Evolutionary conservation across 306 rosid genomes (phyloP).

Genomic region (Corylus americana): DNA sequence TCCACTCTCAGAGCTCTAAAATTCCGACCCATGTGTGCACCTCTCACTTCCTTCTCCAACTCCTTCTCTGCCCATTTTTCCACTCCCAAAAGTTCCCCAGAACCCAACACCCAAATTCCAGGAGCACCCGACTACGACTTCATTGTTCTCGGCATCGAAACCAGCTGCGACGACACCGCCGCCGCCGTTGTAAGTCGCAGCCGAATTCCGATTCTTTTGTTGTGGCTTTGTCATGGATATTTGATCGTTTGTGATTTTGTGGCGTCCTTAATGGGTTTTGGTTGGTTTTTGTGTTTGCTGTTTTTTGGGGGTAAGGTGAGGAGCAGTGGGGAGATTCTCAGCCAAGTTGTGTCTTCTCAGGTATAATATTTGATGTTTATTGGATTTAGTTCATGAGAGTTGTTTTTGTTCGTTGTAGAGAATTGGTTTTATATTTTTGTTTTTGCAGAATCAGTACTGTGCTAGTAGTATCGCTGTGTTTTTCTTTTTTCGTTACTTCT

Average conservation of each 20-base stretch:
- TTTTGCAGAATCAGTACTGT: background rate
- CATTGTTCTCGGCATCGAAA: constrained; percentile 84
- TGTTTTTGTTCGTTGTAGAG: background rate
- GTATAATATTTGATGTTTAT: constrained; percentile 30
- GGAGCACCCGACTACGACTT: constrained; percentile 39
- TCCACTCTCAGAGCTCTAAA: constrained; percentile 28
- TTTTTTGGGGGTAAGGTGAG: constrained; percentile 53
- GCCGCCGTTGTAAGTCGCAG: constrained; percentile 72
- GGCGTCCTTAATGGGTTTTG: constrained; percentile 12
- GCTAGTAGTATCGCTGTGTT: background rate
- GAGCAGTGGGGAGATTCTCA: constrained; percentile 81
- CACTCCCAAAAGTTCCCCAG: constrained; percentile 8
- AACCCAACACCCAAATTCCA: constrained; percentile 19
- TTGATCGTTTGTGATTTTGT: background rate
- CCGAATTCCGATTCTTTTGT: background rate
- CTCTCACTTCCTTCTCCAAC: constrained; percentile 20
- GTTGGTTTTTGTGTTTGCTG: constrained; percentile 2
- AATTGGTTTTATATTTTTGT: background rate
- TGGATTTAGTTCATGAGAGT: background rate
- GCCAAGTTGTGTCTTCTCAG: constrained; percentile 94
- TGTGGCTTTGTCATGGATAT: background rate
- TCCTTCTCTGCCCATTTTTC: constrained; percentile 20
- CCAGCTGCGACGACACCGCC: constrained; percentile 98
- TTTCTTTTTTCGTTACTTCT: background rate
- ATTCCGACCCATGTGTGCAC: constrained; percentile 16